phyloP scores from a whole-genome alignment of 106 monocot genomes.

The Platanthera zijinensis region DNA sequence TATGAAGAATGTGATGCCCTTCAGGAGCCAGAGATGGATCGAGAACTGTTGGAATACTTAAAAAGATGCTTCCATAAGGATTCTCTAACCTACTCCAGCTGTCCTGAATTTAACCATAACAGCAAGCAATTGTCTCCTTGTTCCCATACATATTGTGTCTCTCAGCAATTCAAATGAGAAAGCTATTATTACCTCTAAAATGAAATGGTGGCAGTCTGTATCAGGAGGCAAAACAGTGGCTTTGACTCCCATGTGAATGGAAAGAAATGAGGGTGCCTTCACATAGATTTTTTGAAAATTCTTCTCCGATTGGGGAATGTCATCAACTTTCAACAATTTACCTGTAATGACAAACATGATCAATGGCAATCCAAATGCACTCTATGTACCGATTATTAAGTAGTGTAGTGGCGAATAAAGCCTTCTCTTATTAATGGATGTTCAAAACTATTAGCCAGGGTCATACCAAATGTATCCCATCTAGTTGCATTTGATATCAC shows the following conservation, averaged over 20 bases:
- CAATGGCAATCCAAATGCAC: not conserved
- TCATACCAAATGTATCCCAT: conserved; percentile 99
- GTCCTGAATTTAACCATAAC: conserved; percentile 39
- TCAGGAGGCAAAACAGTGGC: conserved; percentile 65
- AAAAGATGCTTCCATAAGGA: conserved; percentile 96
- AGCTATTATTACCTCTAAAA: conserved; percentile 65
- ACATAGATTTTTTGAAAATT: conserved; percentile 82
- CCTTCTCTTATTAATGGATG: not conserved
- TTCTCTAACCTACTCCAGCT: conserved; percentile 73
- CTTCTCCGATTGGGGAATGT: conserved; percentile 81
- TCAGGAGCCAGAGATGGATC: conserved; percentile 93
- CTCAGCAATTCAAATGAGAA: not conserved
- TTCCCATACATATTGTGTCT: not conserved
- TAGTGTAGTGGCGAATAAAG: not conserved
- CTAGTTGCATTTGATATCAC: conserved; percentile 98
- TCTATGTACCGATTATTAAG: not conserved
- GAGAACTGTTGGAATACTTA: conserved; percentile 96
- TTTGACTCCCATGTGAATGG: conserved; percentile 96
- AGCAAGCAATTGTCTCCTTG: not conserved
- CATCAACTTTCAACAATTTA: conserved; percentile 69
- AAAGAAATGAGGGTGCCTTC: conserved; percentile 95
- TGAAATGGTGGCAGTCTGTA: conserved; percentile 98
- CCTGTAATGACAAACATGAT: conserved; percentile 27
- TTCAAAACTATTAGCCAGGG: not conserved
- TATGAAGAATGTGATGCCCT: conserved; percentile 96